Conservation (phyloP, 306 rosid species). For the Vicia sativa region DNA sequence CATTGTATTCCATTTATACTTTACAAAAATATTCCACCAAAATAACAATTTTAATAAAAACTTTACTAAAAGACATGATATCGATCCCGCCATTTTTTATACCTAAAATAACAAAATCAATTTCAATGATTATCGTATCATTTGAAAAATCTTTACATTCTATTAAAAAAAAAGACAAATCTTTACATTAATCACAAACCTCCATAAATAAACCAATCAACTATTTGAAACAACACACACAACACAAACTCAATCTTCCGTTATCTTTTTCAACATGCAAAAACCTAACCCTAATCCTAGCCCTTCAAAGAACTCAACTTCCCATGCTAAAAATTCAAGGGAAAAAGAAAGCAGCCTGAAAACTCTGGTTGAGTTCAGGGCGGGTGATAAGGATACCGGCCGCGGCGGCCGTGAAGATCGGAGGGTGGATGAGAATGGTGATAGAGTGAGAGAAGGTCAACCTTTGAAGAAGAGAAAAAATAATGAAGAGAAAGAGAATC, state of each 20-base stretch:
- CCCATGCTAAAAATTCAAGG: not conserved
- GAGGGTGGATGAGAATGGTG: too few species aligned
- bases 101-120: not conserved
- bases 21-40: not conserved
- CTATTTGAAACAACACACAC: not conserved
- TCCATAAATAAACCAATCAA: not conserved
- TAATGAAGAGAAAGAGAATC: conserved; percentile 20
- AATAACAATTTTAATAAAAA: not conserved
- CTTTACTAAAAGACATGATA: not conserved
- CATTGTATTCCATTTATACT: not conserved
- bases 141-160: not conserved
- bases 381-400: too few species aligned
- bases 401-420: too few species aligned
- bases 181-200: not conserved
- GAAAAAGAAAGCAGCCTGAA: not conserved
- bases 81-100: not conserved
- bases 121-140: not conserved
- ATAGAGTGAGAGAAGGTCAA: conserved; percentile 1
- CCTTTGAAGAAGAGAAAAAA: conserved; percentile 25
- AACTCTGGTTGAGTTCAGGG: not conserved
- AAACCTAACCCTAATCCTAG: not conserved
- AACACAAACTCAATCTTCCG: not conserved
- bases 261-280: not conserved
- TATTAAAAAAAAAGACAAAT: too few species aligned
- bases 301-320: not conserved